Evolutionary conservation across 805 yeast genomes (phyloP).

Genomic region (Candida silvicultrix): DNA sequence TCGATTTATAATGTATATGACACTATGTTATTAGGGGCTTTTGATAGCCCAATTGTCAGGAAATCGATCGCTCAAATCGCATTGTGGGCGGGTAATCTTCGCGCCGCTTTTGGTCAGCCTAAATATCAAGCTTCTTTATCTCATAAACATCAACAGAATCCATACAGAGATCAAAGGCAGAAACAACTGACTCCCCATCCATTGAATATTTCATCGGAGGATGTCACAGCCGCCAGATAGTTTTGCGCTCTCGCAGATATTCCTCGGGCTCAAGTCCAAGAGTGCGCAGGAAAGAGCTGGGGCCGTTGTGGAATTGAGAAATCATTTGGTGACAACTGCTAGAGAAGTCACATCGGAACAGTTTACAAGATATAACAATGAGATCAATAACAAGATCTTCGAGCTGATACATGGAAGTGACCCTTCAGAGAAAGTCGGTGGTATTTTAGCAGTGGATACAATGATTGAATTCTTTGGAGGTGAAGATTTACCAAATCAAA

Average conservation of each 20-base stretch:
- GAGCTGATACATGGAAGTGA: constrained; percentile 77
- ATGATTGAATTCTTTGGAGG: constrained; percentile 81
- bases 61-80: not conserved
- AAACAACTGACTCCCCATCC: not conserved
- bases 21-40: not conserved
- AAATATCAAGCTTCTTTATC: not conserved
- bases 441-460: constrained; percentile 84
- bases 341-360: constrained; percentile 81
- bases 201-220: not conserved
- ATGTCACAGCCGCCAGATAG: constrained; percentile 13
- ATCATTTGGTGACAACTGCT: constrained; percentile 63
- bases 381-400: constrained; percentile 80
- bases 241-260: constrained; percentile 29
- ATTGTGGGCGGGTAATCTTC: no score
- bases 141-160: not conserved
- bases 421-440: constrained; percentile 72
- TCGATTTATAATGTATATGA: not conserved
- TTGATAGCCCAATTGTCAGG: not conserved
- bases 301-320: constrained; percentile 68
- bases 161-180: not conserved
- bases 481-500: constrained; percentile 81
- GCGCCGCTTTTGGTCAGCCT: not conserved
- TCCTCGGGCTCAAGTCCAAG: constrained; percentile 30
- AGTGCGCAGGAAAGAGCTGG: constrained; percentile 27
- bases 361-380: constrained; percentile 73